Percentiles rank a stretch among this genome's conserved stretches.
Conservation (phyloP, 768 basidiomycete species). For the Clitopilus passeckerianus region DNA sequence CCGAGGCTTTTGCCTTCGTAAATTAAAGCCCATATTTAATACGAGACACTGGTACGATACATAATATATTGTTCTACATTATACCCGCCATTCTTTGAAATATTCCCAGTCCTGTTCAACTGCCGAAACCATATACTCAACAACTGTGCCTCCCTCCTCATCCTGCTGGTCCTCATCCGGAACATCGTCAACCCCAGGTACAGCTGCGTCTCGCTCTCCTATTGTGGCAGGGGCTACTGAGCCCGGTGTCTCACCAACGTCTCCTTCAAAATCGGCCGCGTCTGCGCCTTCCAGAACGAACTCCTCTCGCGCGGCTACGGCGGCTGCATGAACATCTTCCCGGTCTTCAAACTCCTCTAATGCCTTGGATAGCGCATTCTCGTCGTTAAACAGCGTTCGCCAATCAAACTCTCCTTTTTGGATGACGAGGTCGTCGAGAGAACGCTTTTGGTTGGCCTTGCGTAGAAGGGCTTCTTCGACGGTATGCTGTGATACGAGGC, state of each 20-base stretch:
- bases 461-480: conserved; percentile 96
- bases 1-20: background rate
- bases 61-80: conserved; percentile 8
- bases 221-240: conserved; percentile 4
- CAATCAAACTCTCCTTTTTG: conserved; percentile 95
- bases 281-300: conserved; percentile 72
- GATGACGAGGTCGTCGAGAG: conserved; percentile 86
- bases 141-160: conserved; percentile 66
- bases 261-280: conserved; percentile 72
- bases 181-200: conserved; percentile 20
- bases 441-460: conserved; percentile 97
- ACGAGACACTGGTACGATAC: background rate
- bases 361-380: conserved; percentile 61
- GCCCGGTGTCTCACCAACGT: conserved; percentile 19
- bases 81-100: conserved; percentile 71
- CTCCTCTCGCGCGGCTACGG: conserved; percentile 70
- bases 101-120: conserved; percentile 60
- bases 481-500: conserved; percentile 84
- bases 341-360: conserved; percentile 84
- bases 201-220: conserved; percentile 23
- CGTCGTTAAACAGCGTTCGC: conserved; percentile 75
- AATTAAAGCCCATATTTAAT: background rate
- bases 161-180: conserved; percentile 35
- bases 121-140: conserved; percentile 80
- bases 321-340: conserved; percentile 82